Base-by-base conservation (phyloP, 2,329 filamentous ascomycete genomes). In the Nigrospora oryzae region DNA sequence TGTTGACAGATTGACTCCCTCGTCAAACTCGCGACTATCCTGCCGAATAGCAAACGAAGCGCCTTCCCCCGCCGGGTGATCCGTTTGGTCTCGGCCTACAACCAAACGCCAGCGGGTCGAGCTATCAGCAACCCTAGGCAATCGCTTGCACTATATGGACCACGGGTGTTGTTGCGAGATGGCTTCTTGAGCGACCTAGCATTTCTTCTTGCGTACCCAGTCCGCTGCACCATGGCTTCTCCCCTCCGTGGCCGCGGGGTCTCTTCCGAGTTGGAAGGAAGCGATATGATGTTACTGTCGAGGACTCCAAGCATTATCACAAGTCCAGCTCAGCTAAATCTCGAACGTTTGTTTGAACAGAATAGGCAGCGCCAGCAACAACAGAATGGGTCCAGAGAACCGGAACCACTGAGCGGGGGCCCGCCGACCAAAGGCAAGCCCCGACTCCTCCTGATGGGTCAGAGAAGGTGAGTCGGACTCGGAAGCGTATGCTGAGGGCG, bases 401-500 rank as follows among this genome's bases (percentile, higher is more conserved):
- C 63, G 14, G 71, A 74, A 40, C 63, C 66, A n/a, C 61, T 64
- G 10, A 60, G 37, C 15, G 47, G 69, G 12, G 69, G 69, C 44
- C 63, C 65, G 44, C 65, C 73, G 17, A 65, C 70, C 28, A 83
- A 83, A 58, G 75, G 75, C 66, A 94, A 93, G 63, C 93, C 93
- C 32, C 81, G 90, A 55, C 69, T 98, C 43, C 70, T 98, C 46
- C 72, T 98, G 52, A 97, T 98, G 93, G 93, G 93, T 4, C 87
- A 96, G 67, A 81, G 90, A 70, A 84, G 91, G 93, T 95, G 70
- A 55, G 72, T 60, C 41, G 5, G 30, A n/a, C 33, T 6, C 12
- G 17, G 3, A 13, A 5, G 11, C 13, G 33, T 28, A 31, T 38
- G 8, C 36, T 17, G 53, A 6, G 13, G 14, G n/a, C 8, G 11